These are phyloP conservation scores for Flueggea neowawraea DNA, from an alignment of 441 rosid genomes.

Conservation along the genomic window DNA sequence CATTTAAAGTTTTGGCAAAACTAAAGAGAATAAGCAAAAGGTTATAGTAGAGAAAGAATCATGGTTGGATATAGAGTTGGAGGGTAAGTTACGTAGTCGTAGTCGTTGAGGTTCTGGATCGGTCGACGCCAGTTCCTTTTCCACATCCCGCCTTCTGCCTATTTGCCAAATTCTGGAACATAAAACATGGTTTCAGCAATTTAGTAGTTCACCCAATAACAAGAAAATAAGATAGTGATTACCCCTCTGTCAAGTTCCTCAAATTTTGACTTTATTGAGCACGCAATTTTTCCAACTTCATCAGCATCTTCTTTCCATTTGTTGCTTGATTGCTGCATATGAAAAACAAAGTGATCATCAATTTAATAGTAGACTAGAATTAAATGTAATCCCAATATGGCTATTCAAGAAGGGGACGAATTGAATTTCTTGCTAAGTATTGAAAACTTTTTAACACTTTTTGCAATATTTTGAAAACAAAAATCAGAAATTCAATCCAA, in stretches of 20 bases:
- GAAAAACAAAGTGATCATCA: constrained; percentile 14
- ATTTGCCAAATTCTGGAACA: constrained; percentile 70
- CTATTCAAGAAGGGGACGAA: no score
- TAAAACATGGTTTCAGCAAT: constrained; percentile 18
- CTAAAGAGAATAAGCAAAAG: background rate
- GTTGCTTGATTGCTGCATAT: constrained; percentile 73
- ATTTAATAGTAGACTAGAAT: background rate
- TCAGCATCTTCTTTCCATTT: constrained; percentile 98
- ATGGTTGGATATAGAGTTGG: constrained; percentile 10
- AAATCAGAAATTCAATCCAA: no score
- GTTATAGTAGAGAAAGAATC: constrained; percentile 3
- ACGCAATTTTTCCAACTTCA: constrained; percentile 87
- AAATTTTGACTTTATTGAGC: constrained; percentile 65
- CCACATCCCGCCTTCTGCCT: constrained; percentile 94
- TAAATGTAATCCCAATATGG: no score
- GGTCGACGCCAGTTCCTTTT: constrained; percentile 89
- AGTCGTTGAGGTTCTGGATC: constrained; percentile 91
- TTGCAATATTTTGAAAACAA: no score
- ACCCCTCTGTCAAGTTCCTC: constrained; percentile 93
- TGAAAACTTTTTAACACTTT: no score
- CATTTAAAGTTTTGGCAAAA: no score
- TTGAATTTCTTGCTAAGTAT: no score
- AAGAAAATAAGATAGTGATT: constrained; percentile 10
- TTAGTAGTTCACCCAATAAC: constrained; percentile 4
- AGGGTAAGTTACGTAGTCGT: constrained; percentile 55